These are phyloP conservation scores for Fusarium marasasianum DNA, from an alignment of 2,329 filamentous ascomycete species.

Conservation along the genomic window DNA sequence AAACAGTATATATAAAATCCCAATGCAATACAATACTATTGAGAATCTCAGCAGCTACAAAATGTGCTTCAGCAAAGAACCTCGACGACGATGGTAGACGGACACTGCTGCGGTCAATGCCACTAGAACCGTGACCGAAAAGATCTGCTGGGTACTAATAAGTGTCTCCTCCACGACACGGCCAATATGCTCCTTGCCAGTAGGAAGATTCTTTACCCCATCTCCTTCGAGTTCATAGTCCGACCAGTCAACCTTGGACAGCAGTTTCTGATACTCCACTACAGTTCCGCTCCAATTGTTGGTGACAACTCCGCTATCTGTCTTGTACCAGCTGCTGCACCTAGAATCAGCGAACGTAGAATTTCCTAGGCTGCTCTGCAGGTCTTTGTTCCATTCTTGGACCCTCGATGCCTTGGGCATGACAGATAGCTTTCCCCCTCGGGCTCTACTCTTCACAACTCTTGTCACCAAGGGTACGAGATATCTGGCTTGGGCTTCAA, in stretches of 20 bases:
- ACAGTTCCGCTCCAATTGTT: not conserved
- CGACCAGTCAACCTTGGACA: not conserved
- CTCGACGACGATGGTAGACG: fast-evolving
- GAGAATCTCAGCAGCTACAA: fast-evolving
- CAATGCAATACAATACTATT: no score
- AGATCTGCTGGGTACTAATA: not conserved
- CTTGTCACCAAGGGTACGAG: not conserved
- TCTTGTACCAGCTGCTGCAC: not conserved
- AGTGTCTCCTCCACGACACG: not conserved
- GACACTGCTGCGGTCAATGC: fast-evolving
- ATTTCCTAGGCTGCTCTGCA: fast-evolving
- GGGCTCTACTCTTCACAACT: not conserved
- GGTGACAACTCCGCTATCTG: not conserved
- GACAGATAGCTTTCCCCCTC: not conserved
- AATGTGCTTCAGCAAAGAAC: not conserved
- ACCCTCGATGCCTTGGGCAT: not conserved
- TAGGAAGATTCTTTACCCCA: fast-evolving
- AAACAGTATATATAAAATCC: fast-evolving
- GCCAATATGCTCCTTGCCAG: not conserved
- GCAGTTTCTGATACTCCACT: not conserved
- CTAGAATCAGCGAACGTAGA: fast-evolving
- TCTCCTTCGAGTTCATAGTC: not conserved
- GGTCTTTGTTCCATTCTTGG: not conserved
- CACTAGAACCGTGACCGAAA: fast-evolving
- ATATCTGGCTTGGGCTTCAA: not conserved